A percentile compares a stretch with the other conserved stretches of the same genome.
These are phyloP conservation scores for Aureobasidium sp. DNA, from an alignment of 2,329 filamentous ascomycete genomes.

Conservation along the genomic window DNA sequence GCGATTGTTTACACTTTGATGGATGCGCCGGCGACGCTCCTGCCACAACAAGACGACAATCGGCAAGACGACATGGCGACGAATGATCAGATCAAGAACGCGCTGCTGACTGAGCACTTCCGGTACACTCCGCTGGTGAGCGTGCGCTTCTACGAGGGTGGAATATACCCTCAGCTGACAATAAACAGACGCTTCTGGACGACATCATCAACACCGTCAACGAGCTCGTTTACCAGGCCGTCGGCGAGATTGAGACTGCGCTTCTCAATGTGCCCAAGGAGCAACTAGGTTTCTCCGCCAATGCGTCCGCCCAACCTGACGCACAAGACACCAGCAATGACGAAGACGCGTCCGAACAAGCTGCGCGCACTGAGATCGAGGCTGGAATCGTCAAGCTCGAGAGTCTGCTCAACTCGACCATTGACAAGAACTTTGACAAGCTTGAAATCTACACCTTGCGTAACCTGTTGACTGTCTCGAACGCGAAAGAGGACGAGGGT, in stretches of 20 bases:
- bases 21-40: conserved; percentile 5
- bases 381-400: conserved; percentile 56
- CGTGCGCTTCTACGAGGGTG: conserved; percentile 19
- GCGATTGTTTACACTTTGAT: conserved; percentile 12
- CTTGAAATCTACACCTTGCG: conserved; percentile 73
- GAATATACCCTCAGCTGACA: background rate
- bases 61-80: conserved; percentile 32
- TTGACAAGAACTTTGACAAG: conserved; percentile 47
- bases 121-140: conserved; percentile 86
- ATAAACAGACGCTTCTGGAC: conserved; percentile 74
- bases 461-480: conserved; percentile 53
- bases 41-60: background rate
- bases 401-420: conserved; percentile 42
- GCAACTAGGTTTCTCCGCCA: conserved; percentile 63
- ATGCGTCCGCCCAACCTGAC: conserved; percentile 23
- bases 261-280: conserved; percentile 67
- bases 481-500: conserved; percentile 31
- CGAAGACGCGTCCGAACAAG: conserved; percentile 36
- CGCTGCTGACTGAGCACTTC: conserved; percentile 88
- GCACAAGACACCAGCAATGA: conserved; percentile 25
- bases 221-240: conserved; percentile 81
- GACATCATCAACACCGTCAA: conserved; percentile 98
- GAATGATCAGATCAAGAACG: conserved; percentile 41
- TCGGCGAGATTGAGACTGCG: conserved; percentile 79
- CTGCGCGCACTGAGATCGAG: conserved; percentile 66